Conservation (phyloP, 495 filamentous ascomycete genomes). For the Filosporella fistucella region DNA sequence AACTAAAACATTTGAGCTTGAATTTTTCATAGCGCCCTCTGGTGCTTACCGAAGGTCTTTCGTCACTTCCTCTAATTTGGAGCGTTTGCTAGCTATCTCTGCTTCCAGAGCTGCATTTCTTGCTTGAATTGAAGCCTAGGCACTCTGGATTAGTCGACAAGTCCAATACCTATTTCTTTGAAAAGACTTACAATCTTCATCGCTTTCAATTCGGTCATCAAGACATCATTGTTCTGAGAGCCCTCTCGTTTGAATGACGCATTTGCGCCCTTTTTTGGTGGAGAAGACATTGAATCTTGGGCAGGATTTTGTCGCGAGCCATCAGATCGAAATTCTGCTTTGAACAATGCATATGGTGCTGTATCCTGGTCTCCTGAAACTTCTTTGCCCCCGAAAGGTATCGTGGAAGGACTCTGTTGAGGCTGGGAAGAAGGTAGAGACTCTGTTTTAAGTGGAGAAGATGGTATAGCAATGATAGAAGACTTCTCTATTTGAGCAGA, state of each 20-base stretch:
- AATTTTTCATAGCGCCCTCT: not conserved
- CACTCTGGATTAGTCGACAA: no score
- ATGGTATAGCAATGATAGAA: no score
- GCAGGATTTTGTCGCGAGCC: no score
- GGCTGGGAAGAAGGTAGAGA: no score
- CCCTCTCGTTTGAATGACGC: not conserved
- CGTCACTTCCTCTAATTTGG: conserved; percentile 14
- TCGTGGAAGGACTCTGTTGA: no score
- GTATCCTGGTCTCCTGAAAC: no score
- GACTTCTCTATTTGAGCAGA: no score
- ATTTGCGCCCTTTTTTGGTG: not conserved
- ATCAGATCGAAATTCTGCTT: no score
- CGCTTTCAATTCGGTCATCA: conserved; percentile 20
- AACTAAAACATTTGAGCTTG: not conserved
- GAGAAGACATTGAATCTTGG: not conserved
- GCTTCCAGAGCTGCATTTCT: conserved; percentile 18
- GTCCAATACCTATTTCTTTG: no score
- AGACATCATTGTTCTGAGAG: conserved; percentile 13
- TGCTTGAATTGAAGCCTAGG: conserved; percentile 17
- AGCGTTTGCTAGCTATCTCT: conserved; percentile 17
- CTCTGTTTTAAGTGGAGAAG: no score
- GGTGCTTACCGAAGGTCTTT: conserved; percentile 15
- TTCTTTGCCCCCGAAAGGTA: no score
- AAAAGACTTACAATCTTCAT: conserved; percentile 22
- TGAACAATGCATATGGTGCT: no score